Evolutionary conservation across 306 rosid genomes (phyloP).

Genomic region (Benincasa hispida): DNA sequence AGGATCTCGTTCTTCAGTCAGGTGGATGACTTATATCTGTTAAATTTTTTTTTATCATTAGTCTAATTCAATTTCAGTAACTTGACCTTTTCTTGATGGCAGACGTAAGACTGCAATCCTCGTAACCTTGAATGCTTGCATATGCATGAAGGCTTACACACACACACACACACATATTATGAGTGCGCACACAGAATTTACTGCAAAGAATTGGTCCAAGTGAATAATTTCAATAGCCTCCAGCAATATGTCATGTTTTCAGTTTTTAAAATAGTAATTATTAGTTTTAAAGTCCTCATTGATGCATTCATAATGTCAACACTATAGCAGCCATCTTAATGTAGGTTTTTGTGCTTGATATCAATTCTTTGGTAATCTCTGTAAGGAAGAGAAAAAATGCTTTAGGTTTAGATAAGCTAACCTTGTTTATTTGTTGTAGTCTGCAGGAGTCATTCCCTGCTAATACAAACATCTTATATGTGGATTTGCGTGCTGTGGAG

Average conservation of each 20-base stretch:
- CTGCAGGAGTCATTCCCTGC: slow-evolving; percentile 88
- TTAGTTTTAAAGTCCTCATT: background rate
- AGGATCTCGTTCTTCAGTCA: slow-evolving; percentile 27
- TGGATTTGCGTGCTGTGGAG: slow-evolving; percentile 80
- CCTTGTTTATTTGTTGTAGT: slow-evolving; percentile 42
- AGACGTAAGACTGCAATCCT: background rate
- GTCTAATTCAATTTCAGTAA: background rate
- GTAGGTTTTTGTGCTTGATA: background rate
- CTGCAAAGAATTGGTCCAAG: too few relatives aligned
- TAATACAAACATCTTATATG: slow-evolving; percentile 85
- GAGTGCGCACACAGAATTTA: too few relatives aligned
- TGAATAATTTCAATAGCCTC: too few relatives aligned
- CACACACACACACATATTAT: too few relatives aligned
- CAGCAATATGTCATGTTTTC: background rate
- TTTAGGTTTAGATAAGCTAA: slow-evolving; percentile 12
- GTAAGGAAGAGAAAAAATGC: background rate
- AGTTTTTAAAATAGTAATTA: background rate
- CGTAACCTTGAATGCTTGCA: background rate
- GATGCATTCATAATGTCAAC: background rate
- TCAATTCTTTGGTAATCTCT: background rate
- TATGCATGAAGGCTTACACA: background rate
- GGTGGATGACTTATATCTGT: slow-evolving; percentile 32
- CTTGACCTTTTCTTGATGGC: background rate
- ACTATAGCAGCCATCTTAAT: background rate
- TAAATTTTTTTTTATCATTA: background rate